These are phyloP conservation scores for Pisolithus marmoratus DNA, from an alignment of 768 basidiomycete species.

Conservation along the genomic window DNA sequence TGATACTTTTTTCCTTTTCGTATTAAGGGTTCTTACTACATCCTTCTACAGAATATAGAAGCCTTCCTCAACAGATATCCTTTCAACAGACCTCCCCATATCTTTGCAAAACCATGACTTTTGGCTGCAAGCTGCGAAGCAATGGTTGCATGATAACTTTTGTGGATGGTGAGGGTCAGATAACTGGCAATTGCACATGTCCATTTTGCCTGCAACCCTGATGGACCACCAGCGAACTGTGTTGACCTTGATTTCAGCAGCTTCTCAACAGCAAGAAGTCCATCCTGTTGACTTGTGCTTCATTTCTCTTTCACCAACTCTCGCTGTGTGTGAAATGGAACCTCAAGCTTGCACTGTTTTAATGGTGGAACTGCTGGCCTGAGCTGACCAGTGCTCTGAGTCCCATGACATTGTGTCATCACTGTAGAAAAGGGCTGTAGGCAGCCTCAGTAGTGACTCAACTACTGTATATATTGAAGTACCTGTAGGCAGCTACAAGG, in stretches of 20 bases:
- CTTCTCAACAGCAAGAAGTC: conserved; percentile 3
- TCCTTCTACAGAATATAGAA: too few species aligned
- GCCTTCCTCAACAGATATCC: too few species aligned
- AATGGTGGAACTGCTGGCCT: neutral
- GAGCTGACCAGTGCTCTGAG: too few species aligned
- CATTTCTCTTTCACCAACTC: neutral
- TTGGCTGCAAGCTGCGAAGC: conserved; percentile 21
- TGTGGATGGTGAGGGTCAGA: conserved; percentile 21
- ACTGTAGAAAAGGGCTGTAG: too few species aligned
- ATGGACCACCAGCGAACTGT: conserved; percentile 18
- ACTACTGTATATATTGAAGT: too few species aligned
- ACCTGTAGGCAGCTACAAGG: too few species aligned
- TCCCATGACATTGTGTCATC: too few species aligned
- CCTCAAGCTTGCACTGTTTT: neutral
- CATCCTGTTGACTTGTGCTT: neutral
- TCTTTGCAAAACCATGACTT: conserved; percentile 25
- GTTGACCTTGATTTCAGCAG: conserved; percentile 17
- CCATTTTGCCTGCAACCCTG: conserved; percentile 24
- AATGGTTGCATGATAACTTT: conserved; percentile 9
- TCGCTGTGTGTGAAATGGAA: neutral
- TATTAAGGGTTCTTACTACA: too few species aligned
- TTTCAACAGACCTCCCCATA: conserved; percentile 29
- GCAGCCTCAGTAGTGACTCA: too few species aligned
- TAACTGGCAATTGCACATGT: conserved; percentile 22
- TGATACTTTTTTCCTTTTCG: too few species aligned